phyloP scores from a whole-genome alignment of 140 eudicot species.

The Ambrosia hybrid region DNA sequence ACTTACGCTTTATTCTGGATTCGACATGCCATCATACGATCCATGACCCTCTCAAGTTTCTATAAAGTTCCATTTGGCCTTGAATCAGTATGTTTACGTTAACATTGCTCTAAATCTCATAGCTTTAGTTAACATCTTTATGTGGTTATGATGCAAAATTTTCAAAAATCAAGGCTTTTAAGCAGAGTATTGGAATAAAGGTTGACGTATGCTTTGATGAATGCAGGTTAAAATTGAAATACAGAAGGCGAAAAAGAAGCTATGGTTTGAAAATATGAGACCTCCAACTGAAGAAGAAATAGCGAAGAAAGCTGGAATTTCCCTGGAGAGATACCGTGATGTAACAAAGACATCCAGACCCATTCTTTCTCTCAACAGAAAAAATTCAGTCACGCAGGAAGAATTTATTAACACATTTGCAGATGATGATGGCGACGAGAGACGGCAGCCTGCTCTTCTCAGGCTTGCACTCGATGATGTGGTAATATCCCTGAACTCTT shows the following conservation, averaged over 20 bases:
- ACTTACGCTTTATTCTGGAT: slow-evolving; percentile 95
- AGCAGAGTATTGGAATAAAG: too few relatives aligned
- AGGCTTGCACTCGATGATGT: slow-evolving; percentile 98
- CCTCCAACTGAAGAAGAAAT: slow-evolving; percentile 78
- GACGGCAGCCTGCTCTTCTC: slow-evolving; percentile 86
- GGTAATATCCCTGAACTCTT: slow-evolving; percentile 41
- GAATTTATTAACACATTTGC: slow-evolving; percentile 77
- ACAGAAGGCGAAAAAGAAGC: slow-evolving; percentile 51
- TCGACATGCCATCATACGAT: slow-evolving; percentile 90
- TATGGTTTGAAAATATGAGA: slow-evolving; percentile 70
- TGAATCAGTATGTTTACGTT: slow-evolving; percentile 67
- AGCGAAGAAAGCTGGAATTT: slow-evolving; percentile 58
- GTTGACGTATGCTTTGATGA: slow-evolving; percentile 11
- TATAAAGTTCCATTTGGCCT: slow-evolving; percentile 88
- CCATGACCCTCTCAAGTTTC: slow-evolving; percentile 86
- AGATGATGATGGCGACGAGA: slow-evolving; percentile 69
- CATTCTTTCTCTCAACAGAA: slow-evolving; percentile 64
- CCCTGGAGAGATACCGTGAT: slow-evolving; percentile 74
- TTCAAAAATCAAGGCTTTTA: too few relatives aligned
- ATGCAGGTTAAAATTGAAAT: slow-evolving; percentile 81
- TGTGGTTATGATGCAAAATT: not conserved
- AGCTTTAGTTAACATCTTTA: not conserved
- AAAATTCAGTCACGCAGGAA: slow-evolving; percentile 71
- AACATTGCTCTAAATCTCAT: not conserved
- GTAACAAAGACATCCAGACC: slow-evolving; percentile 68